Evolutionary conservation across 2,329 filamentous ascomycete species (phyloP).

Genomic region (Trichoderma brevicompactum): DNA sequence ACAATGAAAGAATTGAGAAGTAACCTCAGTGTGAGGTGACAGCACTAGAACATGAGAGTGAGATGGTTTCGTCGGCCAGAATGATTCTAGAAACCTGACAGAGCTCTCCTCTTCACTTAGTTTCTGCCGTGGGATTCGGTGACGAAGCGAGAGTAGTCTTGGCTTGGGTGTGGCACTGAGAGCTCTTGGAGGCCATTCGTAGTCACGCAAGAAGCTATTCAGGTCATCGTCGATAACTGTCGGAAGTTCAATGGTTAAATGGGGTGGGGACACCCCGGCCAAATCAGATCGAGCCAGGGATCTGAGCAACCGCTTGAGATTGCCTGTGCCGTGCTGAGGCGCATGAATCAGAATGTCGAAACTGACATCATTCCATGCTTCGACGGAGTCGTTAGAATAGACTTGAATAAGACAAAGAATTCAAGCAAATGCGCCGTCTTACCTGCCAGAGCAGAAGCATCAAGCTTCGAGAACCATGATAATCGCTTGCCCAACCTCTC

Average conservation of each 20-base stretch:
- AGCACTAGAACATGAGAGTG: conserved; percentile 81
- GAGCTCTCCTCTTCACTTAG: conserved; percentile 72
- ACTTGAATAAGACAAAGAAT: background rate
- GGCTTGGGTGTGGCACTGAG: conserved; percentile 46
- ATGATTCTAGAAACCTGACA: conserved; percentile 79
- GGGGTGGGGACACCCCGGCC: conserved; percentile 68
- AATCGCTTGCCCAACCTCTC: conserved; percentile 64
- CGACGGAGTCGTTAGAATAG: conserved; percentile 31
- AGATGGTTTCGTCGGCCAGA: conserved; percentile 71
- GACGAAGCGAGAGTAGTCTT: conserved; percentile 71
- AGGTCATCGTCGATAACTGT: conserved; percentile 68
- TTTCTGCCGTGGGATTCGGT: conserved; percentile 66
- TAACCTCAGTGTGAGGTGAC: conserved; percentile 79
- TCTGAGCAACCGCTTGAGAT: conserved; percentile 73
- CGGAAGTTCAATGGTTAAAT: conserved; percentile 84
- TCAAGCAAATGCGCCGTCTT: conserved; percentile 31
- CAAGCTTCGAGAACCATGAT: conserved; percentile 78
- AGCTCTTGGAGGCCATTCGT: conserved; percentile 66
- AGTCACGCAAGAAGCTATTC: conserved; percentile 63
- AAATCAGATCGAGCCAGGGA: conserved; percentile 80
- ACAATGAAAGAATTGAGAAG: conserved; percentile 82
- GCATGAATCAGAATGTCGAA: conserved; percentile 87
- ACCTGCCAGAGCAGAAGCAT: conserved; percentile 71
- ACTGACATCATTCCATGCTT: conserved; percentile 76
- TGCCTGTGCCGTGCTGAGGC: conserved; percentile 69